phyloP scores from a whole-genome alignment of 371 early-diverging fungal genomes.

The Mucor mucedo region DNA sequence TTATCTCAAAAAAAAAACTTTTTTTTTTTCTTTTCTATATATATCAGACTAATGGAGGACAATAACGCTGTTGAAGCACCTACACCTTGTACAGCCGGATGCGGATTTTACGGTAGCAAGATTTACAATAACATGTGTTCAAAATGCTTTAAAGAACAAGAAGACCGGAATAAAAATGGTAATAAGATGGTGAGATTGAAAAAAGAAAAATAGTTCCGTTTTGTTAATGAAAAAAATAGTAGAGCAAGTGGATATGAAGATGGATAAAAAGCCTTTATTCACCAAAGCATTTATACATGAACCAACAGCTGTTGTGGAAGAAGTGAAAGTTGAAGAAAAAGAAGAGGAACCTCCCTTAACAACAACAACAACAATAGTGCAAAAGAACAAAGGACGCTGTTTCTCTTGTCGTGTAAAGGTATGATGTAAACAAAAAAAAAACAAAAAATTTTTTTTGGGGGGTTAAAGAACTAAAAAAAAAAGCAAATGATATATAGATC shows the following conservation, averaged over 20 bases:
- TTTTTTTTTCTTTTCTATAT: too few species aligned
- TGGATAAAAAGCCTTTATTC: slow-evolving; percentile 13
- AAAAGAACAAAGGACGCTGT: slow-evolving; percentile 77
- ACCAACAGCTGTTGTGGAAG: slow-evolving; percentile 5
- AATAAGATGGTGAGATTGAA: background rate
- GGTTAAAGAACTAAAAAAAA: background rate
- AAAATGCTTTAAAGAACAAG: slow-evolving; percentile 71
- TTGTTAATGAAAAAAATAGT: slow-evolving; percentile 1
- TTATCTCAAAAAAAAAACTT: too few species aligned
- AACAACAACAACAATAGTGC: slow-evolving; percentile 38
- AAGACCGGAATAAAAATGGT: slow-evolving; percentile 30
- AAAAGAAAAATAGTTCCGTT: background rate
- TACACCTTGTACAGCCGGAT: slow-evolving; percentile 67
- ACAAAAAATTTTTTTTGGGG: background rate
- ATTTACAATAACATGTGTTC: slow-evolving; percentile 83
- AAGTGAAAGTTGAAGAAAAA: slow-evolving; percentile 12
- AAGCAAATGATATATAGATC: slow-evolving; percentile 41
- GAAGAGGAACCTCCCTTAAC: slow-evolving; percentile 5
- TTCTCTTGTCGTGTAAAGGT: slow-evolving; percentile 75
- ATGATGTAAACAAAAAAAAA: slow-evolving; percentile 1
- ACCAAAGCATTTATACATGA: slow-evolving; percentile 14
- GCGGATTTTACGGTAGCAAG: slow-evolving; percentile 68
- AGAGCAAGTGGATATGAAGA: slow-evolving; percentile 1
- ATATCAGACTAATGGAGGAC: slow-evolving; percentile 55
- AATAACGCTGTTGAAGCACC: slow-evolving; percentile 53